Percentiles rank a stretch among this genome's conserved stretches.
phyloP scores from a whole-genome alignment of 441 rosid species.

The Gossypium davidsonii region DNA sequence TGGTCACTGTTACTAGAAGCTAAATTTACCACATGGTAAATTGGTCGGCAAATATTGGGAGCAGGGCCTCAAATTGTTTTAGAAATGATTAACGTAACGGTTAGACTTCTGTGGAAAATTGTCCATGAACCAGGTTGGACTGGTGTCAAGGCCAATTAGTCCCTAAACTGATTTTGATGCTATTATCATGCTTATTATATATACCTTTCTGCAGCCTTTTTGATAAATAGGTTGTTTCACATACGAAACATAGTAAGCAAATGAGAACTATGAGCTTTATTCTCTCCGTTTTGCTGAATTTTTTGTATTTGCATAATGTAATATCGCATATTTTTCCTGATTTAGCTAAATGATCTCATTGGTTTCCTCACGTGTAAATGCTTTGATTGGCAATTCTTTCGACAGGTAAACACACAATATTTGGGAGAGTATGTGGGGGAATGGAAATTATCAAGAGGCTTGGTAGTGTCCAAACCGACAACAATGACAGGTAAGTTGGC shows the following conservation, averaged over 20 bases:
- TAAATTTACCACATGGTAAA: background rate
- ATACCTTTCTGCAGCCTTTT: background rate
- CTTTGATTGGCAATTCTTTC: background rate
- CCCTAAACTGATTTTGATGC: background rate
- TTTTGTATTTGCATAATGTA: background rate
- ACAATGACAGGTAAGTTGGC: slow-evolving; percentile 58
- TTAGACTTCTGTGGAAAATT: background rate
- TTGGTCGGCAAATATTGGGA: background rate
- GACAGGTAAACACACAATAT: slow-evolving; percentile 92
- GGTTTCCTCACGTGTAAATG: background rate
- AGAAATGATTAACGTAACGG: background rate
- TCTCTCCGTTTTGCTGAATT: background rate
- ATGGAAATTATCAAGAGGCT: slow-evolving; percentile 97
- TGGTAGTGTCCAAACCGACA: slow-evolving; percentile 94
- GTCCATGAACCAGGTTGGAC: background rate
- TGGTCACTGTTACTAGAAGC: background rate
- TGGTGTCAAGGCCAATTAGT: background rate
- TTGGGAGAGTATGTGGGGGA: slow-evolving; percentile 85
- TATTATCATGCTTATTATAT: background rate
- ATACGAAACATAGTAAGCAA: background rate
- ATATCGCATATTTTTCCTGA: background rate
- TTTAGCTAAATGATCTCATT: background rate
- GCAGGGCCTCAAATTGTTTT: background rate
- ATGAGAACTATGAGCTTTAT: background rate
- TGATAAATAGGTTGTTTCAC: background rate